Conservation (phyloP, 225 moss, liverwort and hornwort species). For the Climacium dendroides region DNA sequence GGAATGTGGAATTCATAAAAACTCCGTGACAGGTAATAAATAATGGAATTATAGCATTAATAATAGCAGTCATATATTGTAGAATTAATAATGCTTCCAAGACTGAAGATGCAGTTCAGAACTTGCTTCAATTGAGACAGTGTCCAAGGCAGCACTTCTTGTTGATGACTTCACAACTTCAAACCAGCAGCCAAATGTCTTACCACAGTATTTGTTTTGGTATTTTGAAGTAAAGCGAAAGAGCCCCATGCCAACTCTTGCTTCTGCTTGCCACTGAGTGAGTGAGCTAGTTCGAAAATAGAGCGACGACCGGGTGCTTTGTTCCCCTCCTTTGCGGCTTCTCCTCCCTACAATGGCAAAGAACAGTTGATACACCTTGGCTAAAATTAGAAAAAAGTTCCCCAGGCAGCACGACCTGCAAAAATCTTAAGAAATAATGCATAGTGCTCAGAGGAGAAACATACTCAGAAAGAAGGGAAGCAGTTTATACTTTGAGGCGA, state of each 20-base stretch:
- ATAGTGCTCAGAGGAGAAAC: conserved; percentile 8
- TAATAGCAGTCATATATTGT: background rate
- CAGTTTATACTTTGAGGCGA: conserved; percentile 42
- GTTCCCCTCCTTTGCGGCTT: background rate
- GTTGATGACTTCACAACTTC: background rate
- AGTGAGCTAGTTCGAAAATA: conserved; percentile 23
- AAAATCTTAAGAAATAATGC: background rate
- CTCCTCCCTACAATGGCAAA: conserved; percentile 17
- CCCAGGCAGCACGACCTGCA: background rate
- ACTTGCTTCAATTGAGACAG: background rate
- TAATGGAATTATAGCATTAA: background rate
- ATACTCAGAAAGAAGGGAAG: conserved; percentile 19
- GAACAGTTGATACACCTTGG: background rate
- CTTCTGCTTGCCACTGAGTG: conserved; percentile 31
- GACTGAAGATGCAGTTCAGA: background rate
- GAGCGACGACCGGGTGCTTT: conserved; percentile 15
- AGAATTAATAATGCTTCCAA: background rate
- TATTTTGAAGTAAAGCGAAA: conserved; percentile 46
- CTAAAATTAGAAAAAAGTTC: background rate
- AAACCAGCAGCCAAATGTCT: background rate
- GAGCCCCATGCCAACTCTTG: conserved; percentile 58
- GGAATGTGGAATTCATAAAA: background rate
- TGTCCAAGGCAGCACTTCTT: background rate
- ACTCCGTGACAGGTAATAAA: background rate
- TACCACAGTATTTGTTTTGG: conserved; percentile 38